These are phyloP conservation scores for Crithidia fasciculata DNA, from an alignment of 208 protist species.

Conservation along the genomic window DNA sequence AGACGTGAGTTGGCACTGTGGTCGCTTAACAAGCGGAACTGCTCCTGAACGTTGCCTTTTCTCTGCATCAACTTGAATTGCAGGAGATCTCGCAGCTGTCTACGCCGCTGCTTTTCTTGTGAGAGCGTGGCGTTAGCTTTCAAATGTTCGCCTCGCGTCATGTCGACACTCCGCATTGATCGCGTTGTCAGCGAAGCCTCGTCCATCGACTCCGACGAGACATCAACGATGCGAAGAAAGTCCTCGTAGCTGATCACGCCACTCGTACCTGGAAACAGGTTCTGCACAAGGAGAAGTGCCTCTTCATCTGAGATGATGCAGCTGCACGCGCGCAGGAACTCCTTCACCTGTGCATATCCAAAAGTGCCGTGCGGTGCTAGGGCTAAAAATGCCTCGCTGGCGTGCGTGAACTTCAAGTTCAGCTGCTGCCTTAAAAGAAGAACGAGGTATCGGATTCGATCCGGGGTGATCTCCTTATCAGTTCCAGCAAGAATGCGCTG, in stretches of 20 bases:
- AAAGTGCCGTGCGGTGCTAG: constrained; percentile 81
- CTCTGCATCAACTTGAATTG: constrained; percentile 86
- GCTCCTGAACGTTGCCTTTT: constrained; percentile 74
- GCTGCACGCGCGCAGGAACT: constrained; percentile 85
- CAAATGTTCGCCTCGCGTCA: constrained; percentile 53
- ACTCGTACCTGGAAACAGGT: constrained; percentile 65
- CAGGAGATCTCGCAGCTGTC: constrained; percentile 64
- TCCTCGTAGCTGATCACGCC: constrained; percentile 82
- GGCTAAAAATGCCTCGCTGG: constrained; percentile 73
- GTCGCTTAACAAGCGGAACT: constrained; percentile 78
- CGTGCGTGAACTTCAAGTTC: constrained; percentile 75
- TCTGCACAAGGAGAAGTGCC: constrained; percentile 77
- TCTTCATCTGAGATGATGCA: constrained; percentile 86
- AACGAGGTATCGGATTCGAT: constrained; percentile 72
- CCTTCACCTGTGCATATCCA: constrained; percentile 78
- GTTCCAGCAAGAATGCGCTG: constrained; percentile 72
- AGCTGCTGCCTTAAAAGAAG: constrained; percentile 84
- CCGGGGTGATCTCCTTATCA: constrained; percentile 59
- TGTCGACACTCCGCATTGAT: constrained; percentile 75
- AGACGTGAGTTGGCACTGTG: constrained; percentile 75
- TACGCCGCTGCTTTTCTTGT: constrained; percentile 46
- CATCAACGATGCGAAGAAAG: constrained; percentile 76
- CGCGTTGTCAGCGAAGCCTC: constrained; percentile 64
- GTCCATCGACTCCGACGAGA: constrained; percentile 70
- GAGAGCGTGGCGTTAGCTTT: constrained; percentile 42